Conservation (phyloP, 2,329 filamentous ascomycete species). For the Alternaria arbusti region DNA sequence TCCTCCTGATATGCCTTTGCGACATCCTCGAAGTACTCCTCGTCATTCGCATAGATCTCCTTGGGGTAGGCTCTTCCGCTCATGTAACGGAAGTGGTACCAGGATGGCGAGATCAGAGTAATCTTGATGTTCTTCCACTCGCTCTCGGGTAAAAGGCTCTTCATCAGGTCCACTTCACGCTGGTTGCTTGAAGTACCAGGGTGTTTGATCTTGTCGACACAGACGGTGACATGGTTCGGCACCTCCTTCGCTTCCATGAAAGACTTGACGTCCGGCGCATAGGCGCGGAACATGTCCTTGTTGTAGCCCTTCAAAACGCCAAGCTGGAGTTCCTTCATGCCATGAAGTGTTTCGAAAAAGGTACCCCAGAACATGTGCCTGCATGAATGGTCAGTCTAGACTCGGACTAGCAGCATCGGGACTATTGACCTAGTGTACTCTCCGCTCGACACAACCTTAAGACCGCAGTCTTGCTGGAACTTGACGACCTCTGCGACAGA, state of each 20-base stretch:
- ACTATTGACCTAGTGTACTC: slow-evolving; percentile 61
- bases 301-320: slow-evolving; percentile 53
- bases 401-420: background rate
- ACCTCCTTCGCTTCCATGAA: slow-evolving; percentile 64
- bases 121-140: slow-evolving; percentile 71
- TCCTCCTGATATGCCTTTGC: slow-evolving; percentile 56
- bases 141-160: slow-evolving; percentile 64
- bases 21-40: slow-evolving; percentile 57
- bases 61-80: slow-evolving; percentile 56
- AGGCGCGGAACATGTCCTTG: slow-evolving; percentile 62
- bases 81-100: slow-evolving; percentile 72
- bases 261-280: slow-evolving; percentile 67
- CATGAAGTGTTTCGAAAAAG: slow-evolving; percentile 62
- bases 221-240: slow-evolving; percentile 63
- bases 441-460: slow-evolving; percentile 70
- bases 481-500: slow-evolving; percentile 70
- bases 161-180: slow-evolving; percentile 66
- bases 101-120: slow-evolving; percentile 70
- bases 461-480: slow-evolving; percentile 67
- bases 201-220: slow-evolving; percentile 64
- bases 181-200: slow-evolving; percentile 62
- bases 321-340: slow-evolving; percentile 60
- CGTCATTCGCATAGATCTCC: slow-evolving; percentile 54
- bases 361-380: slow-evolving; percentile 63
- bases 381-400: slow-evolving; percentile 14